Evolutionary conservation across 352 stramenopile species (phyloP), one percentile per base, ranked within the genome.

Genomic region (Elongisporangium senticosum): DNA sequence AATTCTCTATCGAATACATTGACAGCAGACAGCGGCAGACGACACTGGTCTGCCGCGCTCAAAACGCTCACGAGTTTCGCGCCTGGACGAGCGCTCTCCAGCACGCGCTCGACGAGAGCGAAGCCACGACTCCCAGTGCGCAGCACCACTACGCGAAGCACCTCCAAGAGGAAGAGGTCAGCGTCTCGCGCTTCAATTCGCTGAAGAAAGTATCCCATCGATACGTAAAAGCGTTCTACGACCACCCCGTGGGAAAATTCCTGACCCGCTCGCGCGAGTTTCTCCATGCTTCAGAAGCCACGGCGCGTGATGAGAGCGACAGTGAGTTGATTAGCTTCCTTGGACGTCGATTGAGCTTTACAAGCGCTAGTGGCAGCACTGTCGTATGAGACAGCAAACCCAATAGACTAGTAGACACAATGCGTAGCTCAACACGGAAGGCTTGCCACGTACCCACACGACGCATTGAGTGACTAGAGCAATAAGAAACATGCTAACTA

Each of bases 401-500:
- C 33, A 14, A 10, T 17, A 43, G 33, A 14, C 10, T 43, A 43
- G 33, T 43, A 17, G 33, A 43, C 10, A 43, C 33, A 10, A 43
- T 43, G 33, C 10, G 11, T 4, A 43, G 33, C 33, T 43, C 33
- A 17, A 43, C n/a, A n/a, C 8, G 33, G 33, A 43, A 43, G 33
- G 33, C 33, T 43, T 17, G 7, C 28, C 28, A 28, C n/a, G 28
- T 13, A 39, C 13, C 33, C 33, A 14, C 33, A 43, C 33, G 13
- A 43, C 26, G 26, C 33, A 43, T 43, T 2, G 13, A 43, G 33
- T 43, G 33, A 43, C 33, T 4, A 17, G 8, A 43, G 1, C 13
- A 43, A 43, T 43, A n/a, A 57, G 53, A 61, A 15, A 53, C 6
- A 23, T 39, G 22, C 39, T 39, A n/a, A 22, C 22, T 26, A 54